Percentiles rank a stretch among this genome's conserved stretches.
Evolutionary conservation across 2,329 filamentous ascomycete species (phyloP).

Genomic region (Ceratocystis papillata): DNA sequence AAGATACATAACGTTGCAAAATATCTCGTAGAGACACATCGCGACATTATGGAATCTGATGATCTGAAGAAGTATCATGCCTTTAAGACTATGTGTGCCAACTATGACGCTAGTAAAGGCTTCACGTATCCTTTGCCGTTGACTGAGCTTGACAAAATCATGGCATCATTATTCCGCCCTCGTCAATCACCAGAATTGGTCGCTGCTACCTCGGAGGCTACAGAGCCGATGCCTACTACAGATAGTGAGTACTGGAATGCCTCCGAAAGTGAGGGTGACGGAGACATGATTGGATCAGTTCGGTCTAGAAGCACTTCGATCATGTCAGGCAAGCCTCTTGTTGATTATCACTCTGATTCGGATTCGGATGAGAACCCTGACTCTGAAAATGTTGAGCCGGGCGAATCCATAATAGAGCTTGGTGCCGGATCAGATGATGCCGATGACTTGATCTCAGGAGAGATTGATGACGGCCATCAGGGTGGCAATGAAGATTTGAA

Average conservation of each 20-base stretch:
- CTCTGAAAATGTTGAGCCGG: slow-evolving; percentile 35
- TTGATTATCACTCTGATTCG: slow-evolving; percentile 89
- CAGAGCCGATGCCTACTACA: slow-evolving; percentile 11
- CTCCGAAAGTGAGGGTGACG: slow-evolving; percentile 50
- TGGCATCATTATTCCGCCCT: slow-evolving; percentile 16
- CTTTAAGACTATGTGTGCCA: slow-evolving; percentile 63
- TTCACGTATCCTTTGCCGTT: slow-evolving; percentile 36
- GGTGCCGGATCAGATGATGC: not conserved
- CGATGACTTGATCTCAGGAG: slow-evolving; percentile 1
- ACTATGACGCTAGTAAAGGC: slow-evolving; percentile 68
- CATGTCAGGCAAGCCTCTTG: slow-evolving; percentile 58
- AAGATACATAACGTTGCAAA: slow-evolving; percentile 69
- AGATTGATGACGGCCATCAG: not conserved
- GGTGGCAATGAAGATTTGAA: not conserved
- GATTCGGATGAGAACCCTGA: slow-evolving; percentile 53
- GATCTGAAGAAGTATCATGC: slow-evolving; percentile 55
- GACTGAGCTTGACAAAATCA: slow-evolving; percentile 19
- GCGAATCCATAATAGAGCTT: not conserved
- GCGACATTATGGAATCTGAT: slow-evolving; percentile 65
- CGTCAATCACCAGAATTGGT: slow-evolving; percentile 19
- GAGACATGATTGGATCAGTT: slow-evolving; percentile 11
- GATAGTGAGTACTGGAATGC: slow-evolving; percentile 84
- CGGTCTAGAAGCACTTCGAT: slow-evolving; percentile 32
- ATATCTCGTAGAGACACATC: slow-evolving; percentile 74
- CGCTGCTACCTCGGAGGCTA: not conserved